Evolutionary conservation across 805 yeast genomes (phyloP).

Genomic region (Kluyveromyces starmeri): DNA sequence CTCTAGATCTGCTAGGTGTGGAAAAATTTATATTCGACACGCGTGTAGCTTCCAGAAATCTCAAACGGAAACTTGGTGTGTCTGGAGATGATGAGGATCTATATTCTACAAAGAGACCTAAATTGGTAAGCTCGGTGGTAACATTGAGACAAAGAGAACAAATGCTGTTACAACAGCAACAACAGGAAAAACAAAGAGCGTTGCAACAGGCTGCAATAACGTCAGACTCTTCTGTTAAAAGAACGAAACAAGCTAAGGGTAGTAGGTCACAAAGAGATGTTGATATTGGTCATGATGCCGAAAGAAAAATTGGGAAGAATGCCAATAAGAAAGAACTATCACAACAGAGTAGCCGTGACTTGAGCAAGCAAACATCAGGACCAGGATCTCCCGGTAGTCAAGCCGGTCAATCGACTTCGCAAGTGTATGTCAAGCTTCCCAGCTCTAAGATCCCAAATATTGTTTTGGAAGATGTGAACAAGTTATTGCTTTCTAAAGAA

Average conservation of each 20-base stretch:
- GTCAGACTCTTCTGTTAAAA: slow-evolving; percentile 17
- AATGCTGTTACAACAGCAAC: slow-evolving; percentile 18
- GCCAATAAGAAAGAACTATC: slow-evolving; percentile 6
- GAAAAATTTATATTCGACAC: slow-evolving; percentile 64
- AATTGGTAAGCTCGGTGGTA: slow-evolving; percentile 20
- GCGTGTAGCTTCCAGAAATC: slow-evolving; percentile 59
- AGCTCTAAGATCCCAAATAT: slow-evolving; percentile 90
- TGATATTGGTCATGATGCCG: slow-evolving; percentile 4
- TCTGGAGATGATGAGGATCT: slow-evolving; percentile 81
- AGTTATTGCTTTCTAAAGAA: slow-evolving; percentile 64
- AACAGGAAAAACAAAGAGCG: slow-evolving; percentile 11
- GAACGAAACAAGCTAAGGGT: slow-evolving; percentile 11
- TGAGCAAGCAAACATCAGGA: slow-evolving; percentile 4
- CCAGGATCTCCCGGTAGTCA: slow-evolving; percentile 6
- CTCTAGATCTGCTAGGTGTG: slow-evolving; percentile 44
- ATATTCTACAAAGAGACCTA: slow-evolving; percentile 67
- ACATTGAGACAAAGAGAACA: slow-evolving; percentile 10
- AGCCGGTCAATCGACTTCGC: slow-evolving; percentile 29
- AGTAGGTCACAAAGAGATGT: slow-evolving; percentile 10
- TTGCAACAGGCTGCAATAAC: slow-evolving; percentile 5
- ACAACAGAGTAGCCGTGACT: slow-evolving; percentile 1
- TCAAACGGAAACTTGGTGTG: slow-evolving; percentile 68
- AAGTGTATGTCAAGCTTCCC: slow-evolving; percentile 80
- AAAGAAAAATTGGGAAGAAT: slow-evolving; percentile 3
- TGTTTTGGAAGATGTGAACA: slow-evolving; percentile 75